These are phyloP conservation scores for Parachaetomium inaequale DNA, from an alignment of 495 filamentous ascomycete genomes.

Conservation along the genomic window DNA sequence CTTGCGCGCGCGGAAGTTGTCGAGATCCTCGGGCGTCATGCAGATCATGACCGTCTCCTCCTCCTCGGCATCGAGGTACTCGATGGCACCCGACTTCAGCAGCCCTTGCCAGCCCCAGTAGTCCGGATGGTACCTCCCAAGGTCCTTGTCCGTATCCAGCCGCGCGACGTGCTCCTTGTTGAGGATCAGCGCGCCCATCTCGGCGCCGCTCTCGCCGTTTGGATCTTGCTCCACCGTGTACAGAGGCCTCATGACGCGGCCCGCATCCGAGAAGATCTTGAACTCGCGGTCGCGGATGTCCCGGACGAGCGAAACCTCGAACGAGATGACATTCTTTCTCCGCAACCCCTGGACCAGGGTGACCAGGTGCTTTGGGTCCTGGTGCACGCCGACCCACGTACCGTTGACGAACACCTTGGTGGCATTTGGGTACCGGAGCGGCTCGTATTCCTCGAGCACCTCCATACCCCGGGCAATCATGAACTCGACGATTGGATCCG, in stretches of 20 bases:
- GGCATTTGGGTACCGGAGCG: constrained; percentile 78
- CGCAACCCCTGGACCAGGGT: constrained; percentile 72
- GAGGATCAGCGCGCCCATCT: constrained; percentile 72
- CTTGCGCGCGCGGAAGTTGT: constrained; percentile 54
- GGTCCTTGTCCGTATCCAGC: constrained; percentile 50
- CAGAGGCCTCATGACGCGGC: constrained; percentile 86
- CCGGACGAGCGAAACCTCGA: constrained; percentile 87
- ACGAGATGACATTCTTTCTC: constrained; percentile 69
- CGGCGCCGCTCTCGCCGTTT: constrained; percentile 62
- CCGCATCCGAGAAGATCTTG: constrained; percentile 97
- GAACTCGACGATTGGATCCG: constrained; percentile 87
- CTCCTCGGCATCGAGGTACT: constrained; percentile 96
- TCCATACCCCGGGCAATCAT: constrained; percentile 95
- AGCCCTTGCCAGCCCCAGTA: constrained; percentile 87
- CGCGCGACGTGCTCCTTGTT: constrained; percentile 78
- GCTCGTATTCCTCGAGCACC: constrained; percentile 92
- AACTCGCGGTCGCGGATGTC: constrained; percentile 97
- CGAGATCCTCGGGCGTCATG: constrained; percentile 95
- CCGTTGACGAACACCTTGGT: constrained; percentile 98
- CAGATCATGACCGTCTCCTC: constrained; percentile 98
- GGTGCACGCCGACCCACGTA: constrained; percentile 91
- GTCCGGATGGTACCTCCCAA: constrained; percentile 55
- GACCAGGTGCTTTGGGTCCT: constrained; percentile 77
- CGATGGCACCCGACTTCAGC: constrained; percentile 74
- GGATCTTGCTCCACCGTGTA: constrained; percentile 74